phyloP scores from a whole-genome alignment of 164 flowering plant species.

The Vitis rupestris region DNA sequence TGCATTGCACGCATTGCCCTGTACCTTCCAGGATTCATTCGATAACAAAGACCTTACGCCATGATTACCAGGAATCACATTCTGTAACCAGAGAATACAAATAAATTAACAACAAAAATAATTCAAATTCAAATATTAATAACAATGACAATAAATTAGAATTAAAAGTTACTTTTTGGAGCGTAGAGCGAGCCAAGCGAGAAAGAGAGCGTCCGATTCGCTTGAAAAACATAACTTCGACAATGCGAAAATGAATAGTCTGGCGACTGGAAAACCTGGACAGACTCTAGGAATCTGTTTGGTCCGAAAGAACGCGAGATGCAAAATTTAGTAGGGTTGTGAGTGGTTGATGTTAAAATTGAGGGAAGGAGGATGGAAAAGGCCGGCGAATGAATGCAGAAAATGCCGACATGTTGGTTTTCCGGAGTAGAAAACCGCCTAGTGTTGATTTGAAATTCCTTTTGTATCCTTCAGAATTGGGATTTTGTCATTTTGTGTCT shows the following conservation, averaged over 20 bases:
- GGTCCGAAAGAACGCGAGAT: neutral
- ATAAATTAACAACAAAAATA: neutral
- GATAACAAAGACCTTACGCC: conserved; percentile 4
- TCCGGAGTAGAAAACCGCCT: no score
- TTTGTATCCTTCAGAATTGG: no score
- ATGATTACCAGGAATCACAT: conserved; percentile 6
- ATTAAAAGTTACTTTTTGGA: conserved; percentile 10
- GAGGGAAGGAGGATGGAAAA: no score
- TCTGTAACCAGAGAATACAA: conserved; percentile 12
- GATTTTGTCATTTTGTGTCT: no score
- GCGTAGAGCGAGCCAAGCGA: conserved; percentile 6
- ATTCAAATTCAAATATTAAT: no score
- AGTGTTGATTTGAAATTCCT: no score
- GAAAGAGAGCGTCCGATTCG: conserved; percentile 14
- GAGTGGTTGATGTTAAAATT: no score
- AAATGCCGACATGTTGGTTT: no score
- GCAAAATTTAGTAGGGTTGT: neutral
- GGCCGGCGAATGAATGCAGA: no score
- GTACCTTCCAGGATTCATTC: neutral
- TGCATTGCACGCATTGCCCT: conserved; percentile 2
- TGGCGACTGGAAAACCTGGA: neutral
- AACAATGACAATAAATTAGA: no score
- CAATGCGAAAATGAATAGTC: conserved; percentile 1
- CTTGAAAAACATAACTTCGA: conserved; percentile 9
- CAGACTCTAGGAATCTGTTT: neutral